Evolutionary conservation across 148 eudicot genomes (phyloP).

Genomic region (Chenopodium berlandieri): DNA sequence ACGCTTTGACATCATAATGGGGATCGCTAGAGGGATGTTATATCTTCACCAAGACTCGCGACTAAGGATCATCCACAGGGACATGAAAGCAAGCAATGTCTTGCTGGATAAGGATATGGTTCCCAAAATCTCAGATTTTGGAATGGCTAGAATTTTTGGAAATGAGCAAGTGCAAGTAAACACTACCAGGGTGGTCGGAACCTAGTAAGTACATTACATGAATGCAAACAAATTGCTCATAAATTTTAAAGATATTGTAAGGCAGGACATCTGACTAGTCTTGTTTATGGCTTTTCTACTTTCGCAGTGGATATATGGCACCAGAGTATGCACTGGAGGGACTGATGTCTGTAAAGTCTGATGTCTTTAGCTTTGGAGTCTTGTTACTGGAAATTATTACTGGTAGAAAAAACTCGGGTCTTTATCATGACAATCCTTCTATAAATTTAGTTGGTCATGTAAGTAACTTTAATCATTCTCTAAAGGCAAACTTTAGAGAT

Average conservation of each 20-base stretch:
- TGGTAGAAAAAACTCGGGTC: constrained; percentile 49
- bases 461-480: constrained; percentile 20
- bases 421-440: constrained; percentile 36
- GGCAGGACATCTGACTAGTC: background rate
- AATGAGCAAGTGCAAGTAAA: constrained; percentile 44
- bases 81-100: constrained; percentile 57
- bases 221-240: background rate
- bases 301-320: constrained; percentile 58
- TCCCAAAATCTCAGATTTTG: constrained; percentile 64
- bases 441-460: constrained; percentile 58
- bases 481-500: background rate
- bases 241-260: background rate
- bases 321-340: constrained; percentile 65
- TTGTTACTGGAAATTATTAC: constrained; percentile 46
- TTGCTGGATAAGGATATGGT: constrained; percentile 48
- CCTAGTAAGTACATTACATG: constrained; percentile 43
- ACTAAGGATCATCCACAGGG: constrained; percentile 58
- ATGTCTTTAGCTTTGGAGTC: constrained; percentile 61
- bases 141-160: constrained; percentile 53
- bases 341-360: constrained; percentile 46
- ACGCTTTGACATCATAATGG: constrained; percentile 41
- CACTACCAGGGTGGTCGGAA: constrained; percentile 58
- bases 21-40: constrained; percentile 59
- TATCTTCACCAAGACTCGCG: constrained; percentile 69
- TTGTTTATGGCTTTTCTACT: background rate